Evolutionary conservation across 352 stramenopile genomes (phyloP).

Genomic region (Globisporangium heterothallicum): DNA sequence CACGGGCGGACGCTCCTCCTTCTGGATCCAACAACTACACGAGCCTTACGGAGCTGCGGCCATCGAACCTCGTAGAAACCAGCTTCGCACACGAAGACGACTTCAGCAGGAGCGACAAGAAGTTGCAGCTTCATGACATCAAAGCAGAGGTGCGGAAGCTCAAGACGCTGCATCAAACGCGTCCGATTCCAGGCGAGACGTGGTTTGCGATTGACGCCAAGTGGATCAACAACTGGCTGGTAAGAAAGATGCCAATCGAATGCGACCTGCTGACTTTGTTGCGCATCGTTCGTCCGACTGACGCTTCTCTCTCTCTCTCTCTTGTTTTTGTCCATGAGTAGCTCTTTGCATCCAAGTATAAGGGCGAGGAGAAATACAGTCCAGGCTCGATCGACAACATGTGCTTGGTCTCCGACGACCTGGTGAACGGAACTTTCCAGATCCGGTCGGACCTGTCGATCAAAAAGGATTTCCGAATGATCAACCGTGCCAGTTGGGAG

Average conservation of each 20-base stretch:
- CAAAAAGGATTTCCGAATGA: constrained; percentile 75
- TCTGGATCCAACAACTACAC: constrained; percentile 40
- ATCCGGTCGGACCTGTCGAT: constrained; percentile 49
- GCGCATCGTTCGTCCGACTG: no score
- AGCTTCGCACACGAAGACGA: constrained; percentile 68
- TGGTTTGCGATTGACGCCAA: constrained; percentile 62
- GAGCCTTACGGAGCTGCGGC: constrained; percentile 39
- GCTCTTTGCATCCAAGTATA: constrained; percentile 71
- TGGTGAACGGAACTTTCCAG: constrained; percentile 61
- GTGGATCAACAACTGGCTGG: constrained; percentile 67
- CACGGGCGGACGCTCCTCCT: constrained; percentile 13
- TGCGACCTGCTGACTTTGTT: background rate
- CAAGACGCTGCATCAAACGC: constrained; percentile 62
- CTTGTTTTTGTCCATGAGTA: background rate
- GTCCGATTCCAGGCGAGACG: constrained; percentile 45
- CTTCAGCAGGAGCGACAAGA: constrained; percentile 40
- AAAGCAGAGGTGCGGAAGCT: constrained; percentile 56
- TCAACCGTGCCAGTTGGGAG: constrained; percentile 78
- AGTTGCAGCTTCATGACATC: constrained; percentile 44
- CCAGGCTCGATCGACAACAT: constrained; percentile 72
- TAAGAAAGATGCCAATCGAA: background rate
- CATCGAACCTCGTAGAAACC: constrained; percentile 40
- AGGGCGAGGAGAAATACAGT: constrained; percentile 45
- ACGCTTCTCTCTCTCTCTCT: no score
- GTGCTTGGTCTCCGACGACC: constrained; percentile 60